phyloP scores from a whole-genome alignment of 179 eudicot genomes.

The Beta corolliflora region DNA sequence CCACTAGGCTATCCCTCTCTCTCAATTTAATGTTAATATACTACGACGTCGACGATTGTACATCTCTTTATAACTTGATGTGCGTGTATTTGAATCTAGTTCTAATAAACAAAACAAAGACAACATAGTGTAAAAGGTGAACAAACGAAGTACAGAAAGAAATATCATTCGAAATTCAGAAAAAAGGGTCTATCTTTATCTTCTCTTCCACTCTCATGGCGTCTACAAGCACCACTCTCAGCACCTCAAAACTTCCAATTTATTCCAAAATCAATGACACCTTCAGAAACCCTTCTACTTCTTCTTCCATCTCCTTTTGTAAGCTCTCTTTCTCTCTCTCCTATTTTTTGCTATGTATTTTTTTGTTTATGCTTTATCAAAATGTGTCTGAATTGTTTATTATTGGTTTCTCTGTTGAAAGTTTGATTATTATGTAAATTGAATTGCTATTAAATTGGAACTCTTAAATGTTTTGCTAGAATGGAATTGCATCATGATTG shows the following conservation, averaged over 20 bases:
- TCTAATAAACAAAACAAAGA: no score
- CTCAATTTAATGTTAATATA: no score
- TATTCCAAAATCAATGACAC: conserved; percentile 14
- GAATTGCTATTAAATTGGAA: background rate
- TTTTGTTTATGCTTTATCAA: background rate
- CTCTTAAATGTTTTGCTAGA: background rate
- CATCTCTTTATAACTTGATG: no score
- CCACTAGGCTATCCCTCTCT: no score
- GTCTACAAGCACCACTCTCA: conserved; percentile 30
- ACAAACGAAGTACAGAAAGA: no score
- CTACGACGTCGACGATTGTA: no score
- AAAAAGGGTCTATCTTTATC: background rate
- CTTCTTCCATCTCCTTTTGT: conserved; percentile 42
- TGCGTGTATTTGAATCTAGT: no score
- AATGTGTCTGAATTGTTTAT: background rate
- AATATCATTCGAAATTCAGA: background rate
- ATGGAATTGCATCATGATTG: background rate
- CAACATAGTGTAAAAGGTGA: no score
- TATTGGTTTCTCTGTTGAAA: background rate
- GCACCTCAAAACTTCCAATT: conserved; percentile 25
- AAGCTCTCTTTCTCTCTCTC: conserved; percentile 22
- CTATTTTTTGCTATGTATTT: background rate
- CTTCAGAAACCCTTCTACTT: conserved; percentile 26
- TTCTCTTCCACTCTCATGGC: conserved; percentile 23
- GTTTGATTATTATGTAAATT: background rate